Base-by-base conservation (phyloP, 768 basidiomycete species). In the Termitomyces sp. region DNA sequence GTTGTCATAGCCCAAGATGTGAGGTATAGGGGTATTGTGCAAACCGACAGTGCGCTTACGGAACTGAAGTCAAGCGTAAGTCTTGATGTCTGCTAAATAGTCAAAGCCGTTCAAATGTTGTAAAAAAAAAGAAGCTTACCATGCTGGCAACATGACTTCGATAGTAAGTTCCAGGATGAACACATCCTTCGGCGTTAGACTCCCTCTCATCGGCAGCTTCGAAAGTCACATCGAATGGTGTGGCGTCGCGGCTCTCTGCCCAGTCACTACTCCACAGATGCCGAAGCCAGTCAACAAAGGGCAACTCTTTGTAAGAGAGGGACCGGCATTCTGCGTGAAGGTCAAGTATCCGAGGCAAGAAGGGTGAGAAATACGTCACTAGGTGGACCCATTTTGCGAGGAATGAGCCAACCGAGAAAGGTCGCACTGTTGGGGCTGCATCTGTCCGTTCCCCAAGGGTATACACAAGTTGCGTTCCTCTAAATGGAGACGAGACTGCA, bases 151-250 rank as follows among this genome's bases (percentile, higher is more conserved):
- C 16, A 39, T 39, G 37, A 30, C 51, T 53, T 9, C 51, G 36
- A 22, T 53, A 53, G 18, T 53, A 53, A 39, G 51, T 53, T 39
- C 51, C 6, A 53, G 51, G 24, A 39, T 27, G 24, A 6, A n/a
- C 27, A 18, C 9, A 45, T 11, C 78, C 80, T 66, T 81, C 81
- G 1, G 61, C 58, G 12, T 63, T 55, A 3, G 64, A 62, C 54
- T 81, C 80, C 18, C 81, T 70, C 41, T 73, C 70, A 52, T 80
- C 76, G 6, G 72, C 73, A 6, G 78, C 76, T 50, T 75, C 68
- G 55, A 80, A 81, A 3, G 81, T 81, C 24, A 73, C 72, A 56
- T 82, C 81, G 55, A 72, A 81, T 0, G 80, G 78, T 8, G 76
- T 69, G 1, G 75, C 76, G 61, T 84, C 81, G 11, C 68, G 63